Conservation (phyloP, 345 rosid genomes). For the Populus simonii region DNA sequence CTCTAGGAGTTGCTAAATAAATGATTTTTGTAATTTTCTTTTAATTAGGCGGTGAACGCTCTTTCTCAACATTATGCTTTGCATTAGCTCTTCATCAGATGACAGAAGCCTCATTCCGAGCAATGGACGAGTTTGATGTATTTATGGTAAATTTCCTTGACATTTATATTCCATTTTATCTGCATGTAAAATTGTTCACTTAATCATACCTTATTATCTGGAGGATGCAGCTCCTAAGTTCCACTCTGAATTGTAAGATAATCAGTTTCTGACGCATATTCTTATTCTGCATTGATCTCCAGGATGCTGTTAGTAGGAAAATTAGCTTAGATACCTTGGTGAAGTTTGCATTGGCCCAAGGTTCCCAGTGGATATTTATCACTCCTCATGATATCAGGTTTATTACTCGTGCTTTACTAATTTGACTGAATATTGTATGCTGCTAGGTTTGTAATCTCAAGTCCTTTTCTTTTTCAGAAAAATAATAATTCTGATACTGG, state of each 20-base stretch:
- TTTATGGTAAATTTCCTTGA: conserved; percentile 60
- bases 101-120: conserved; percentile 95
- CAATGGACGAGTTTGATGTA: conserved; percentile 98
- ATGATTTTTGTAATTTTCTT: conserved; percentile 13
- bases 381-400: conserved; percentile 99
- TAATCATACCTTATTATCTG: background rate
- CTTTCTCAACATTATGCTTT: conserved; percentile 94
- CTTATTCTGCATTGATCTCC: conserved; percentile 17
- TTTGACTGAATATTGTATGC: background rate
- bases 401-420: background rate
- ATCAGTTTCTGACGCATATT: background rate
- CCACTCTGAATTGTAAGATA: background rate
- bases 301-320: conserved; percentile 97
- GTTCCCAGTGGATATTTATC: conserved; percentile 94
- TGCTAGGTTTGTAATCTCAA: too few species aligned
- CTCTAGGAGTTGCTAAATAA: background rate
- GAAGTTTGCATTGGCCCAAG: conserved; percentile 78
- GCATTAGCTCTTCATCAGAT: conserved; percentile 86
- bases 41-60: conserved; percentile 86
- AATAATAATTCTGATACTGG: background rate
- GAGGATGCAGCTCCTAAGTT: background rate
- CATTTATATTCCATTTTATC: background rate
- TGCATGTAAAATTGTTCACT: background rate
- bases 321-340: conserved; percentile 85
- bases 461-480: background rate